Percentiles rank a stretch among this genome's conserved stretches.
phyloP scores from a whole-genome alignment of 192 early-diverging fungal species.

The Haplosporangium gracile region DNA sequence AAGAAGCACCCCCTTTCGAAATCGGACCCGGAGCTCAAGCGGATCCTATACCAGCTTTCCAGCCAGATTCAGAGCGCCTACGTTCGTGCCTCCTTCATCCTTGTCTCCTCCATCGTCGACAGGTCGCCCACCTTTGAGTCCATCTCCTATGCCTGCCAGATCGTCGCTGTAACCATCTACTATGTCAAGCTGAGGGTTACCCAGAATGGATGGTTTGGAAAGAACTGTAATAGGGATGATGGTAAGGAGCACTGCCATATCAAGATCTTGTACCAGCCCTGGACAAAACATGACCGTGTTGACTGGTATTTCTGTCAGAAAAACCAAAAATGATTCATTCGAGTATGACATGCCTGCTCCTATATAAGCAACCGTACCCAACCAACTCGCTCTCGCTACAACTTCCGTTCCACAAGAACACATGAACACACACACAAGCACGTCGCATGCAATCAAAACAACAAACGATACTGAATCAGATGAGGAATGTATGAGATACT shows the following conservation, averaged over 20 bases:
- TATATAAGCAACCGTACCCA: too few species aligned
- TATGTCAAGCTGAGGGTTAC: conserved; percentile 32
- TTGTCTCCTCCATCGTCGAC: background rate
- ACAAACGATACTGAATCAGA: background rate
- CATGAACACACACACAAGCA: background rate
- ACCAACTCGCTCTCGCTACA: background rate
- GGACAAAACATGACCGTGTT: conserved; percentile 16
- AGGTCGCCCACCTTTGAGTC: conserved; percentile 11
- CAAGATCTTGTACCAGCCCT: conserved; percentile 25
- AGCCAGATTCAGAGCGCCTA: conserved; percentile 12
- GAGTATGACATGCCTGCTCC: background rate
- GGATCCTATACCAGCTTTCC: background rate
- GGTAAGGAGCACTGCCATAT: conserved; percentile 25
- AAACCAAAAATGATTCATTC: background rate
- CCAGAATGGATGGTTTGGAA: background rate
- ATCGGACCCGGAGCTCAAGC: conserved; percentile 13
- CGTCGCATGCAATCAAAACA: background rate
- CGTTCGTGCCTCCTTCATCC: background rate
- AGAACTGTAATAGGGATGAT: background rate
- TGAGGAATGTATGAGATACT: background rate
- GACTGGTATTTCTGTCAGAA: conserved; percentile 13
- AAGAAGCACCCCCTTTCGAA: conserved; percentile 14
- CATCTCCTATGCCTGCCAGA: conserved; percentile 27
- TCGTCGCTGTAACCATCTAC: conserved; percentile 36
- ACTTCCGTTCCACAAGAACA: background rate